Conservation (phyloP, 805 yeast species). For the Wickerhamomyces sydowiorum region DNA sequence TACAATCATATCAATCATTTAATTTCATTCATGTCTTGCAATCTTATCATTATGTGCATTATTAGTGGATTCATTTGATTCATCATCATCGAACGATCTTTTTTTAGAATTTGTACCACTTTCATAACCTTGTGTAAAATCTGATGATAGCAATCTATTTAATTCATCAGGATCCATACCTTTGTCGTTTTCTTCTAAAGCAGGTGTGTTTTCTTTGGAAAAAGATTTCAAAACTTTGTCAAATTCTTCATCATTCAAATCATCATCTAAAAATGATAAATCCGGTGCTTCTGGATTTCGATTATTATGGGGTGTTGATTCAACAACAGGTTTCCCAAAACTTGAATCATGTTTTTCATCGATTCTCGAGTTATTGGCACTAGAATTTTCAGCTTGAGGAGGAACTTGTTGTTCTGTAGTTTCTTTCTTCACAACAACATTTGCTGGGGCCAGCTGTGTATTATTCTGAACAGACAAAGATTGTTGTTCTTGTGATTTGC, state of each 20-base stretch:
- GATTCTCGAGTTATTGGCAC: not conserved
- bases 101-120: not conserved
- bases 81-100: constrained; percentile 8
- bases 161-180: constrained; percentile 21
- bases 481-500: too few species aligned
- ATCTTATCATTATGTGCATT: not conserved
- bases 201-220: constrained; percentile 23
- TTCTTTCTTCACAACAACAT: not conserved
- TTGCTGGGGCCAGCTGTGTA: not conserved
- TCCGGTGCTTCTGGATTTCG: not conserved
- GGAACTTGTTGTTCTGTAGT: not conserved
- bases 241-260: constrained; percentile 20
- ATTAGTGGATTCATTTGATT: not conserved
- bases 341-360: not conserved
- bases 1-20: not conserved
- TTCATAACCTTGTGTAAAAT: constrained; percentile 7
- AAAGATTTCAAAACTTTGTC: constrained; percentile 21
- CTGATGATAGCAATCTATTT: constrained; percentile 17
- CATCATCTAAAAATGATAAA: constrained; percentile 8
- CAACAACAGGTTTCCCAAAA: not conserved
- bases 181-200: constrained; percentile 9
- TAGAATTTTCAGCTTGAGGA: not conserved
- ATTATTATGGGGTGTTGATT: not conserved
- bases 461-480: too few species aligned
- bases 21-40: not conserved